Percentiles rank a stretch among this genome's conserved stretches.
Conservation (phyloP, 2,329 filamentous ascomycete genomes). For the Fusarium nygamai region DNA sequence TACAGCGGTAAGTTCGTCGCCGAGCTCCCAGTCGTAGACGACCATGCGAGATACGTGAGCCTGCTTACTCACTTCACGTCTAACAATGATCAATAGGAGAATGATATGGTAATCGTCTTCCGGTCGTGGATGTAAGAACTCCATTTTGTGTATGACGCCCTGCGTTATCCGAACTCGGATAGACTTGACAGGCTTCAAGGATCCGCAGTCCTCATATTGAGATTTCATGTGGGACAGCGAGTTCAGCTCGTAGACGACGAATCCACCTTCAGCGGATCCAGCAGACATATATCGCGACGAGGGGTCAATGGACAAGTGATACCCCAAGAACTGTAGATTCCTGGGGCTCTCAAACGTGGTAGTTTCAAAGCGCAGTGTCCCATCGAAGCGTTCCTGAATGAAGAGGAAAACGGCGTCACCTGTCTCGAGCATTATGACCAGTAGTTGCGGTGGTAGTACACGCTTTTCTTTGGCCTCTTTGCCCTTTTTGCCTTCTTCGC, state of each 20-base stretch:
- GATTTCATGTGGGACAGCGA: slow-evolving; percentile 60
- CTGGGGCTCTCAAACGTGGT: slow-evolving; percentile 68
- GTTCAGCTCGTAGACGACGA: slow-evolving; percentile 78
- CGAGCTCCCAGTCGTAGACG: slow-evolving; percentile 69
- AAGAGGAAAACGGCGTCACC: slow-evolving; percentile 83
- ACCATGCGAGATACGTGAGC: slow-evolving; percentile 57
- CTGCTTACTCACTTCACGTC: slow-evolving; percentile 48
- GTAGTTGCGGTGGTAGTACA: slow-evolving; percentile 77
- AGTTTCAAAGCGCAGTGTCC: slow-evolving; percentile 67
- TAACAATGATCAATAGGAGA: slow-evolving; percentile 72
- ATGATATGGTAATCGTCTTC: slow-evolving; percentile 77
- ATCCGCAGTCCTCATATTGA: slow-evolving; percentile 57
- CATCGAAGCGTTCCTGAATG: slow-evolving; percentile 58
- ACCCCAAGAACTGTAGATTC: slow-evolving; percentile 67
- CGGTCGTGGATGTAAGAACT: slow-evolving; percentile 79
- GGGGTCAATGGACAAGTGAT: slow-evolving; percentile 80
- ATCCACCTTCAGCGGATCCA: slow-evolving; percentile 73
- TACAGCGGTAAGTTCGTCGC: slow-evolving; percentile 57
- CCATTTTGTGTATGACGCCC: slow-evolving; percentile 85
- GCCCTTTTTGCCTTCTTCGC: background rate
- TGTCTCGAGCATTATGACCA: slow-evolving; percentile 79
- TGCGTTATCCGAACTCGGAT: slow-evolving; percentile 60
- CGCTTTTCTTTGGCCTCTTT: background rate
- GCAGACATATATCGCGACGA: slow-evolving; percentile 75
- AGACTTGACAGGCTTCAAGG: slow-evolving; percentile 67